Evolutionary conservation across 2,329 filamentous ascomycete genomes (phyloP).

Genomic region (Monilinia polystroma): DNA sequence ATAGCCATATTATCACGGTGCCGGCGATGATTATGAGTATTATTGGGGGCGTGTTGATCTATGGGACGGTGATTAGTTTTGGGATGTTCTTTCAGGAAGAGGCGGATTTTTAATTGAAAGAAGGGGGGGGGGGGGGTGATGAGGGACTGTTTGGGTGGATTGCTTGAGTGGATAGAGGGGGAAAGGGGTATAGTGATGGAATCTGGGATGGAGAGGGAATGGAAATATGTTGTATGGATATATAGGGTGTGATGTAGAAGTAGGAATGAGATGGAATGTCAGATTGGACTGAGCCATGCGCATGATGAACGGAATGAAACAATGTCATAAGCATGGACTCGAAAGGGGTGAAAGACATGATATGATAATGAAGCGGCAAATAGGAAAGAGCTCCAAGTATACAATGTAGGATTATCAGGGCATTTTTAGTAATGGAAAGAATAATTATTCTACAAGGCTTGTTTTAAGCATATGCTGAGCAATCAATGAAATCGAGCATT

Average conservation of each 20-base stretch:
- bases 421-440: not conserved
- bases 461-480: no score
- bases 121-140: not conserved
- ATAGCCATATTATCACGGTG: conserved; percentile 76
- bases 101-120: conserved; percentile 14
- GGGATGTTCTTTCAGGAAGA: conserved; percentile 98
- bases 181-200: not conserved
- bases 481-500: not conserved
- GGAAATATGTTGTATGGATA: conserved; percentile 2
- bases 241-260: not conserved
- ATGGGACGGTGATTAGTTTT: conserved; percentile 97
- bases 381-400: not conserved
- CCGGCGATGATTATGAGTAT: conserved; percentile 96
- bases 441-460: no score
- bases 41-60: conserved; percentile 87
- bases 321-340: not conserved
- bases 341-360: not conserved
- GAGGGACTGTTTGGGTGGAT: not conserved
- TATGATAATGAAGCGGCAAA: not conserved
- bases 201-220: not conserved
- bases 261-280: not conserved
- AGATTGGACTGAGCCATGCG: conserved; percentile 1
- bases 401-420: not conserved
- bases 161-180: not conserved
- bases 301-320: conserved; percentile 7